Percentiles rank a stretch among this genome's conserved stretches.
Conservation (phyloP, 2,329 filamentous ascomycete genomes). For the Nemania diffusa region DNA sequence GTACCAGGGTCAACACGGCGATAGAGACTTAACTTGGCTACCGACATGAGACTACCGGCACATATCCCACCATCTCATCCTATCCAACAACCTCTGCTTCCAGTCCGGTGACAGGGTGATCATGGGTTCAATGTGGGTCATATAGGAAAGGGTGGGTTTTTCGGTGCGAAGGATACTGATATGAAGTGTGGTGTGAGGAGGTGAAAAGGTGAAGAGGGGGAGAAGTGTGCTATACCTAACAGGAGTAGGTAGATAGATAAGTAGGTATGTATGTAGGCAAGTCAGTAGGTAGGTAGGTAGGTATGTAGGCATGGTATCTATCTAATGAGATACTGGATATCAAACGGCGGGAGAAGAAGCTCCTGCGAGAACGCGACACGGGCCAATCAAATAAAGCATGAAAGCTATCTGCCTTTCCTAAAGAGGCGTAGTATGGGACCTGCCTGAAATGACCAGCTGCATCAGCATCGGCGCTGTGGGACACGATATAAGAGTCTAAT, state of each 20-base stretch:
- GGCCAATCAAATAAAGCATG: constrained; percentile 17
- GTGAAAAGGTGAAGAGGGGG: constrained; percentile 11
- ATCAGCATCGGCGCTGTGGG: not conserved
- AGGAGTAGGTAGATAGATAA: not conserved
- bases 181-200: constrained; percentile 25
- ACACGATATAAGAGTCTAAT: not conserved
- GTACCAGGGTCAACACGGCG: constrained; percentile 13
- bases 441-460: constrained; percentile 11
- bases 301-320: too few relatives aligned
- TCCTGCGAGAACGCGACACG: not conserved
- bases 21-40: constrained; percentile 24
- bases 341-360: constrained; percentile 2
- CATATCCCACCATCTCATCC: constrained; percentile 22
- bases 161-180: not conserved
- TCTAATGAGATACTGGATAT: too few relatives aligned
- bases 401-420: constrained; percentile 11
- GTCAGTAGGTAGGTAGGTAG: not conserved
- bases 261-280: not conserved
- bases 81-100: constrained; percentile 7
- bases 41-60: constrained; percentile 29
- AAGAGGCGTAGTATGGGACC: constrained; percentile 4
- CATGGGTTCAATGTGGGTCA: constrained; percentile 32
- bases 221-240: constrained; percentile 8
- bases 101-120: constrained; percentile 32
- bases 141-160: constrained; percentile 13